Base-by-base conservation (phyloP, 2,329 filamentous ascomycete genomes). In the Sclerotinia glacialis region DNA sequence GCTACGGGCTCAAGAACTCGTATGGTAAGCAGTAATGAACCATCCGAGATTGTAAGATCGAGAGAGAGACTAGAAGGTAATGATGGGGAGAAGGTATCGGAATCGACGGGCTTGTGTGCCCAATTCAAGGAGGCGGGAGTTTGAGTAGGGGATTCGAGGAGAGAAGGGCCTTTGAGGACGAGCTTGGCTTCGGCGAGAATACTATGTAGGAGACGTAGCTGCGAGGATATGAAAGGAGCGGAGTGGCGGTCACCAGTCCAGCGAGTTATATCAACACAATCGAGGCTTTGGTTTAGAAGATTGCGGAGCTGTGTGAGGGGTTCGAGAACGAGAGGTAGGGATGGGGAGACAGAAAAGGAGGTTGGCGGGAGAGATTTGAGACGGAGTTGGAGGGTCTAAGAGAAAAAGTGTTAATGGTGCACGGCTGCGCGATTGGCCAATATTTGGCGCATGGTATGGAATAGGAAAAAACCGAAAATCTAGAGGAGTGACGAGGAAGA, bases 201-300 rank as follows among this genome's bases (percentile, higher is more conserved):
- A 66, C 83, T 81, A 66, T 84, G 78, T 47, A 89, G 80, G 47
- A 87, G 78, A 56, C 82, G 80, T 31, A 89, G 80, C 68, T 86
- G 84, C 9, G 82, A 80, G 40, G 83, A 78, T 40, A 88, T 80
- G 66, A 86, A 84, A 31, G 77, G 64, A 50, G 78, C 73, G 50
- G 76, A 85, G 81, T 69, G 86, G 77, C 70, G 87, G 74, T 91
- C 86, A 21, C 88, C 87, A 46, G 89, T 90, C 81, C 88, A 89
- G 37, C 89, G 84, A 54, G 89, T 92, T 21, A 96, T 85, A 72
- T 89, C 86, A 60, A 97, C 87, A 56, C 96, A 86, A 77, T 96
- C 92, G 69, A 97, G 85, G 67, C 91, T 89, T 73, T 92, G 86
- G 68, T 90, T 94, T 71, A 98, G 88, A 50, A 93, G 82, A n/a